Base-by-base conservation (phyloP, 1,139 yeast species). In the Geotrichum australiense region DNA sequence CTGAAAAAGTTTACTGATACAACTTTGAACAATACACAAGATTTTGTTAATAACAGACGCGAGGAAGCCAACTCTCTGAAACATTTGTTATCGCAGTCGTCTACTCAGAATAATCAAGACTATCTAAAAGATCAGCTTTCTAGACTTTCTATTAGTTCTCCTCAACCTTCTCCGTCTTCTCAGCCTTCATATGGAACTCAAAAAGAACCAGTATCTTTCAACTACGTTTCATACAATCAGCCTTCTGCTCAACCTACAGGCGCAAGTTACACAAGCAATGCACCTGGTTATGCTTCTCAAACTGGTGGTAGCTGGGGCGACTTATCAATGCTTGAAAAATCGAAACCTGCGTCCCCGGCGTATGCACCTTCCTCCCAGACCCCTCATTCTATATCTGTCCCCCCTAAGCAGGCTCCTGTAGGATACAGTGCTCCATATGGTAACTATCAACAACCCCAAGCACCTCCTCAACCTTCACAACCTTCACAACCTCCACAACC, bases 1-100 rank as follows among this genome's bases (percentile, higher is more conserved):
- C 62, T 87, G 36, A 59, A 69, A 23, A 62, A 62, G 11, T 73
- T 70, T 52, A 71, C 76, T 2, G 53, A 59, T 3, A 60, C 64
- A 4, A 56, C 74, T 33, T 62, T 60, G 40, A 51, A 52, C 36
- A 62, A 68, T 53, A 66, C 68, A 44, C 56, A 61, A 35, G 58
- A 64, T 49, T 56, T 63, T 53, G 56, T 63, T 8, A 52, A 51
- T 41, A 59, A 64, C 49, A 52, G 73, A 47, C 53, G 54, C 28
- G 59, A 62, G 27, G 69, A 63, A 46, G 54, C 62, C 16, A 50
- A 49, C 25, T 50, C 54, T 32, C 25, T 63, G 35, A 35, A 41
- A 5, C 51, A 50, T 7, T 30, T 43, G 4, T 16, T 53, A 20
- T 43, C 44, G 19, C 10, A 41, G 2, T 41, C 43, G 14, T 16